phyloP scores from a whole-genome alignment of 441 rosid genomes.

The Eruca vesicaria region DNA sequence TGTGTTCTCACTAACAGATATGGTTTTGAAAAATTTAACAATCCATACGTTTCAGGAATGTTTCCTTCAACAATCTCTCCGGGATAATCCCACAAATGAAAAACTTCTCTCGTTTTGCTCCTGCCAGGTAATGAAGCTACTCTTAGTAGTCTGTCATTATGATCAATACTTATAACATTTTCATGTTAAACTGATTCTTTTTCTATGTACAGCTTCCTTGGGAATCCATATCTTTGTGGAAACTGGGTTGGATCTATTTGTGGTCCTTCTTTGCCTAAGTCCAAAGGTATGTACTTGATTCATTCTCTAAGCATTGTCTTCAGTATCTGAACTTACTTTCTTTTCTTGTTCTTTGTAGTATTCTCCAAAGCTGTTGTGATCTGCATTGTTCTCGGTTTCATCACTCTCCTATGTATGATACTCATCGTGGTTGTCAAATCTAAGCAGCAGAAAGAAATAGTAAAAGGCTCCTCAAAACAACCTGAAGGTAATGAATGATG shows the following conservation, averaged over 20 bases:
- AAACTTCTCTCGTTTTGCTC: constrained; percentile 65
- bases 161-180: not conserved
- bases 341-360: constrained; percentile 33
- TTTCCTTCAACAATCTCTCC: constrained; percentile 79
- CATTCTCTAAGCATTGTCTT: not conserved
- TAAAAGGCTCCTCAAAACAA: constrained; percentile 34
- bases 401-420: constrained; percentile 47
- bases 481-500: constrained; percentile 39
- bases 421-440: constrained; percentile 64
- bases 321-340: not conserved
- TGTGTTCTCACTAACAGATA: not conserved
- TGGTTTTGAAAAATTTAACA: not conserved
- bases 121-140: constrained; percentile 51
- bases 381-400: constrained; percentile 59
- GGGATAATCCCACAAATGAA: constrained; percentile 55
- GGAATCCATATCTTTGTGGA: constrained; percentile 76
- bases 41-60: constrained; percentile 47
- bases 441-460: constrained; percentile 42
- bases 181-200: not conserved
- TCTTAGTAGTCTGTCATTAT: not conserved
- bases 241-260: constrained; percentile 78
- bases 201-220: constrained; percentile 51
- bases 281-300: constrained; percentile 44
- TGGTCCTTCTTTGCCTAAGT: constrained; percentile 45
- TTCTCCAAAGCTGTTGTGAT: constrained; percentile 59